These are phyloP conservation scores for Aulographum hederae DNA, from an alignment of 2,329 filamentous ascomycete species.

Conservation along the genomic window DNA sequence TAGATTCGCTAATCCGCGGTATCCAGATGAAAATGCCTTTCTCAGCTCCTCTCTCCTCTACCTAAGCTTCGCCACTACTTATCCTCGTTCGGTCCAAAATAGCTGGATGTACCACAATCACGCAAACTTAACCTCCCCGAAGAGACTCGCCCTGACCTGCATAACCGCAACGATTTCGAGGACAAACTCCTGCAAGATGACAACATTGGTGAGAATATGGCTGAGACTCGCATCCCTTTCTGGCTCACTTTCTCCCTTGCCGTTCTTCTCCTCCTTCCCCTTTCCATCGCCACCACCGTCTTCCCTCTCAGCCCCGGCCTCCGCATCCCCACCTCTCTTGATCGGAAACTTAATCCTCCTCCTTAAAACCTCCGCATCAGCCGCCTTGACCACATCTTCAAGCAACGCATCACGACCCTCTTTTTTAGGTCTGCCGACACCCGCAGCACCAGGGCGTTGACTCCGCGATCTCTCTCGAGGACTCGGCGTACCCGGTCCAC, in stretches of 20 bases:
- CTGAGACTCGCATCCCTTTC: constrained; percentile 24
- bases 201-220: constrained; percentile 31
- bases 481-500: not conserved
- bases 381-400: constrained; percentile 3
- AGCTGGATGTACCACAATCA: constrained; percentile 1
- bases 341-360: constrained; percentile 16
- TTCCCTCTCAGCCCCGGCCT: constrained; percentile 2
- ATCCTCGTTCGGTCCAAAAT: too few relatives aligned
- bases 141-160: constrained; percentile 28
- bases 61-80: too few relatives aligned
- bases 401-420: constrained; percentile 1
- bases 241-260: not conserved
- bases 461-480: not conserved
- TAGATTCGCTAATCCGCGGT: too few relatives aligned
- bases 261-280: constrained; percentile 10
- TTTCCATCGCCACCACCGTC: constrained; percentile 6
- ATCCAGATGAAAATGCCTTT: too few relatives aligned
- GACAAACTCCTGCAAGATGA: constrained; percentile 31
- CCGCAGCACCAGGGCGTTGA: not conserved
- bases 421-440: not conserved
- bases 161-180: constrained; percentile 29
- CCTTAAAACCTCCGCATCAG: constrained; percentile 14
- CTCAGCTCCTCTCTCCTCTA: too few relatives aligned
- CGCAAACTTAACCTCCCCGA: constrained; percentile 25
- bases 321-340: not conserved